Evolutionary conservation across 345 rosid genomes (phyloP).

Genomic region (Geranium rotundifolium): DNA sequence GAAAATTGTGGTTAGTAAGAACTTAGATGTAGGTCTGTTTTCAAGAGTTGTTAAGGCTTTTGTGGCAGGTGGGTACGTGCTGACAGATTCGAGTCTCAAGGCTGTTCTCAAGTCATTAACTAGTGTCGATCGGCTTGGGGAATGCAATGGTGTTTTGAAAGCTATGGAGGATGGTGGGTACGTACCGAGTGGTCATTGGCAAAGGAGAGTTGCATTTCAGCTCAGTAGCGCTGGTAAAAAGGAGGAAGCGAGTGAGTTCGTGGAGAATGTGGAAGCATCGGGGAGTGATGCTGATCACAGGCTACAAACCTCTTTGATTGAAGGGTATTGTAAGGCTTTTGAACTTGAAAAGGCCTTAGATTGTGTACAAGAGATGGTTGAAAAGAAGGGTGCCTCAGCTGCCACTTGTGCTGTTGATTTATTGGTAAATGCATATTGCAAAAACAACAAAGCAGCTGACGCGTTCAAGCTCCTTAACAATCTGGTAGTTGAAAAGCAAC

Average conservation of each 20-base stretch:
- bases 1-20: constrained; percentile 50
- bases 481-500: constrained; percentile 22
- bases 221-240: constrained; percentile 50
- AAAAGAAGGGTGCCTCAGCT: constrained; percentile 31
- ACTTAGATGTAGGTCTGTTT: constrained; percentile 52
- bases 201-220: constrained; percentile 40
- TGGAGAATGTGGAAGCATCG: constrained; percentile 37
- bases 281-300: constrained; percentile 43
- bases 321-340: constrained; percentile 61
- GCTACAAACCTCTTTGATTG: constrained; percentile 52
- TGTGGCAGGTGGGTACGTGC: constrained; percentile 32
- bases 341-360: constrained; percentile 56
- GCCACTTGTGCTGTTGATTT: constrained; percentile 45
- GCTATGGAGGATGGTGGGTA: constrained; percentile 52
- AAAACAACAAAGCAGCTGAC: constrained; percentile 43
- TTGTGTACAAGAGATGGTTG: constrained; percentile 45
- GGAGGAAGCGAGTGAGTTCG: constrained; percentile 40
- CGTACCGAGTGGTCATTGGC: constrained; percentile 31
- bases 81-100: constrained; percentile 53
- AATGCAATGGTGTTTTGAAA: constrained; percentile 51
- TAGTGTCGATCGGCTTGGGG: constrained; percentile 46
- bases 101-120: constrained; percentile 58
- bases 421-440: constrained; percentile 55
- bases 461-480: constrained; percentile 50
- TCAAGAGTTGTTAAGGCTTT: constrained; percentile 50